Conservation (phyloP, 108 stramenopile genomes). For the Cyclotella sp. region DNA sequence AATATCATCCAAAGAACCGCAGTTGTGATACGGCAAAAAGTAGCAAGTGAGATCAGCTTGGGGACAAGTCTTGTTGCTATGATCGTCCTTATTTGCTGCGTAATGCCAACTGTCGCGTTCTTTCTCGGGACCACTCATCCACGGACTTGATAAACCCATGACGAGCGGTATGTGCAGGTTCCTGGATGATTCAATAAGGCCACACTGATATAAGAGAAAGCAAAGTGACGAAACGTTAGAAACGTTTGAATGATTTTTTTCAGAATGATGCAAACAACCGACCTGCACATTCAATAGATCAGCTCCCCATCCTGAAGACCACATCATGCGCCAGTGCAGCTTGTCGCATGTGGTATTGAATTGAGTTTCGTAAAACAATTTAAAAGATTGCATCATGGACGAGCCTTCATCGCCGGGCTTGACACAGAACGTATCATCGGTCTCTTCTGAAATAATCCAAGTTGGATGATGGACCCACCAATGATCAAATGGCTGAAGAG, state of each 20-base stretch:
- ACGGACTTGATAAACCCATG: conserved; percentile 6
- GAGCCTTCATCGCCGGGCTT: neutral
- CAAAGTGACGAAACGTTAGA: neutral
- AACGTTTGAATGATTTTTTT: neutral
- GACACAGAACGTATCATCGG: conserved; percentile 30
- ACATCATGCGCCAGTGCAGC: conserved; percentile 24
- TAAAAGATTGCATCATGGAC: conserved; percentile 2
- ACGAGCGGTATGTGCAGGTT: conserved; percentile 25
- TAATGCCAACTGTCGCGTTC: conserved; percentile 33
- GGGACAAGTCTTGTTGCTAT: conserved; percentile 18
- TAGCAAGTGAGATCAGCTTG: conserved; percentile 41
- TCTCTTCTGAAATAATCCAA: conserved; percentile 31
- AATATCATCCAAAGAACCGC: conserved; percentile 23
- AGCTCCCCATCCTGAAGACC: conserved; percentile 38
- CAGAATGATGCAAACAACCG: neutral
- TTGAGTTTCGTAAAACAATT: conserved; percentile 32
- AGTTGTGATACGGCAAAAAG: conserved; percentile 43
- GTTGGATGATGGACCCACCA: conserved; percentile 44
- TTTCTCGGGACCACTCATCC: conserved; percentile 6
- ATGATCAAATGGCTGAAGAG: conserved; percentile 39
- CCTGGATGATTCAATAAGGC: conserved; percentile 6
- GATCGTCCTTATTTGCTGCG: conserved; percentile 35
- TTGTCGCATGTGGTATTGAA: conserved; percentile 24
- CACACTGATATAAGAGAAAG: neutral
- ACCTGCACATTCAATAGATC: conserved; percentile 30